A percentile compares a stretch with the other conserved stretches of the same genome.
Evolutionary conservation across 1,284 basidiomycete genomes (phyloP).

Genomic region (Gastroboletus turbinatus): DNA sequence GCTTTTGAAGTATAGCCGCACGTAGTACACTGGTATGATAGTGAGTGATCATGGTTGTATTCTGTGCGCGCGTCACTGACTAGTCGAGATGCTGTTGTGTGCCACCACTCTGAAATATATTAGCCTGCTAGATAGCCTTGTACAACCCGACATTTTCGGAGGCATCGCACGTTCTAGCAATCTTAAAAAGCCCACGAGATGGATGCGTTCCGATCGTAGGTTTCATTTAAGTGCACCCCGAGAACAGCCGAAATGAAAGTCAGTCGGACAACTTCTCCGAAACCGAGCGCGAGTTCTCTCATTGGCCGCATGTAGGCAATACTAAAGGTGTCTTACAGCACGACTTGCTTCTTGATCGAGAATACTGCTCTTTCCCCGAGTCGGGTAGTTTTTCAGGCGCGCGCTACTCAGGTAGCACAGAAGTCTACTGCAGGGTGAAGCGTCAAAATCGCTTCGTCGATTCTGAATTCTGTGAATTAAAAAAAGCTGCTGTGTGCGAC

Average conservation of each 20-base stretch:
- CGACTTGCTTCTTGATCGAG: background rate
- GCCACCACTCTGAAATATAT: background rate
- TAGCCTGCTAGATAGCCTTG: slow-evolving; percentile 1
- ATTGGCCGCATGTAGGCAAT: background rate
- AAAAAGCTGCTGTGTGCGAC: background rate
- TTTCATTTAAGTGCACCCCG: background rate
- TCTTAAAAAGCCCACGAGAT: background rate
- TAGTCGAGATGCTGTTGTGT: background rate
- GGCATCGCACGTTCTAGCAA: background rate
- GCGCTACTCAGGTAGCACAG: background rate
- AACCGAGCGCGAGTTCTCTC: no score
- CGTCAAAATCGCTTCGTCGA: background rate
- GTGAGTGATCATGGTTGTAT: slow-evolving; percentile 11
- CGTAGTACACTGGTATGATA: slow-evolving; percentile 13
- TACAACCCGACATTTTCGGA: background rate
- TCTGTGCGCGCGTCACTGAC: slow-evolving; percentile 1
- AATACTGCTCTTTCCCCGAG: background rate
- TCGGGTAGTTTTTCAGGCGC: background rate
- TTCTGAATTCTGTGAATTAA: background rate
- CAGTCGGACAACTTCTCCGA: background rate
- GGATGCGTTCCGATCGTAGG: background rate
- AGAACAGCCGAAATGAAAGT: background rate
- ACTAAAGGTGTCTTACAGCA: background rate
- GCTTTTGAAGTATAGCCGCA: slow-evolving; percentile 53
- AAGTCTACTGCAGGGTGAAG: background rate